Evolutionary conservation across 495 filamentous ascomycete species (phyloP).

Genomic region (Hyphodiscus hymeniophilus): DNA sequence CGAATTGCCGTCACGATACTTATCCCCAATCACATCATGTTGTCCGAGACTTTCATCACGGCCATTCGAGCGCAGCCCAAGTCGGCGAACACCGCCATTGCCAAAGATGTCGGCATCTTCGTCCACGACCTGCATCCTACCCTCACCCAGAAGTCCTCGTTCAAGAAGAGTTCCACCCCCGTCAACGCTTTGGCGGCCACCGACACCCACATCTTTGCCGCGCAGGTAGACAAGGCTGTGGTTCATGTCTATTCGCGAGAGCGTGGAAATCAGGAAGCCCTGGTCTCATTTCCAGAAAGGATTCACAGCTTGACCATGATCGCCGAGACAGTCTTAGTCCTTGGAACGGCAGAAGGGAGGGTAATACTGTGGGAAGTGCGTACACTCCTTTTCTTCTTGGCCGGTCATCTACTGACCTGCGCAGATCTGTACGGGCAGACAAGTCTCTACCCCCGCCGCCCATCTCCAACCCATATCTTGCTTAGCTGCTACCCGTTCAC

Average conservation of each 20-base stretch:
- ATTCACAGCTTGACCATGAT: constrained; percentile 61
- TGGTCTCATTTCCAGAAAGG: constrained; percentile 77
- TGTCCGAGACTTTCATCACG: constrained; percentile 74
- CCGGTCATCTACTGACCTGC: constrained; percentile 4
- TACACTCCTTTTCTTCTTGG: constrained; percentile 15
- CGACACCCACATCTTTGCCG: constrained; percentile 79
- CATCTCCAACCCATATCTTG: constrained; percentile 82
- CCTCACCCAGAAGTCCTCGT: constrained; percentile 58
- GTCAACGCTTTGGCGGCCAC: constrained; percentile 74
- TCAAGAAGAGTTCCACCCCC: constrained; percentile 87
- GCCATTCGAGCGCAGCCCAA: constrained; percentile 59
- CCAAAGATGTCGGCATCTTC: constrained; percentile 78
- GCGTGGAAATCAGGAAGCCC: constrained; percentile 76
- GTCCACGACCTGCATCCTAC: constrained; percentile 73
- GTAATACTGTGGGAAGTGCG: constrained; percentile 89
- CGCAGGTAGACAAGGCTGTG: constrained; percentile 82
- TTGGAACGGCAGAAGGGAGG: constrained; percentile 83
- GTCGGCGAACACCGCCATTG: constrained; percentile 52
- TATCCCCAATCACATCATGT: constrained; percentile 26
- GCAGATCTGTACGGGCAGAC: constrained; percentile 56
- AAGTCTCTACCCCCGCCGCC: constrained; percentile 76
- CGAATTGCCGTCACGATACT: too few relatives aligned
- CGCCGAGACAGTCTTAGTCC: constrained; percentile 60
- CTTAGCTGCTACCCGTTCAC: constrained; percentile 63
- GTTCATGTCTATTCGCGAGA: constrained; percentile 83